A percentile compares a stretch with the other conserved stretches of the same genome.
Evolutionary conservation across 139 green algal genomes (phyloP).

Genomic region (Closterium sp.): DNA sequence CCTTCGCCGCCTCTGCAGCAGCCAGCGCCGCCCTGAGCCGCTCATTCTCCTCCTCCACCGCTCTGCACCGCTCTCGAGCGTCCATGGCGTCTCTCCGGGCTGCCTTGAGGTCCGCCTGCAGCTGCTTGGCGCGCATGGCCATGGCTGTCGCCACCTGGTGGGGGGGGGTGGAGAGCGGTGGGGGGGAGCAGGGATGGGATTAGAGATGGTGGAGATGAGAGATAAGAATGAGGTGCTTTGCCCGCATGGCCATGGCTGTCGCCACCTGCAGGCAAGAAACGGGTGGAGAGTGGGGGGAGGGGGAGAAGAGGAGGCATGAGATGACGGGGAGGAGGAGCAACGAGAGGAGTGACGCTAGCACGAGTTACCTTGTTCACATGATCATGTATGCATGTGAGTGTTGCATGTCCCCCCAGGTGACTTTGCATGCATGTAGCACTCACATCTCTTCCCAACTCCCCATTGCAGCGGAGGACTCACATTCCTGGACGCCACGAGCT

Average conservation of each 20-base stretch:
- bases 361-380: too few species aligned
- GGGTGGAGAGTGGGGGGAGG: too few species aligned
- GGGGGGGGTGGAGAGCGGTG: neutral
- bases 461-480: neutral
- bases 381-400: too few species aligned
- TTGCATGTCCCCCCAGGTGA: too few species aligned
- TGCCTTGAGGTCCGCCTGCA: neutral
- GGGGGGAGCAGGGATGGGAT: too few species aligned
- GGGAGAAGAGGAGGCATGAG: too few species aligned
- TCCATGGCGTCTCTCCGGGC: neutral
- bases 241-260: conserved; percentile 1
- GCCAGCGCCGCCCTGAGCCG: neutral
- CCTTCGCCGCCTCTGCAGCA: neutral
- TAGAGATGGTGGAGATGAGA: too few species aligned
- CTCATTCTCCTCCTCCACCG: conserved; percentile 6
- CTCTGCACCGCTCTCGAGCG: neutral
- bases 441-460: too few species aligned
- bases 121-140: neutral
- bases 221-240: neutral
- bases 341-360: too few species aligned
- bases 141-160: conserved; percentile 5
- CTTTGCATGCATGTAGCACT: too few species aligned
- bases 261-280: neutral
- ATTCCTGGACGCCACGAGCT: conserved; percentile 1
- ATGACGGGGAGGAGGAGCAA: too few species aligned